Evolutionary conservation across 108 stramenopile species (phyloP), one percentile per base, ranked within the genome.

Genomic region (Skeletonema menzelii): DNA sequence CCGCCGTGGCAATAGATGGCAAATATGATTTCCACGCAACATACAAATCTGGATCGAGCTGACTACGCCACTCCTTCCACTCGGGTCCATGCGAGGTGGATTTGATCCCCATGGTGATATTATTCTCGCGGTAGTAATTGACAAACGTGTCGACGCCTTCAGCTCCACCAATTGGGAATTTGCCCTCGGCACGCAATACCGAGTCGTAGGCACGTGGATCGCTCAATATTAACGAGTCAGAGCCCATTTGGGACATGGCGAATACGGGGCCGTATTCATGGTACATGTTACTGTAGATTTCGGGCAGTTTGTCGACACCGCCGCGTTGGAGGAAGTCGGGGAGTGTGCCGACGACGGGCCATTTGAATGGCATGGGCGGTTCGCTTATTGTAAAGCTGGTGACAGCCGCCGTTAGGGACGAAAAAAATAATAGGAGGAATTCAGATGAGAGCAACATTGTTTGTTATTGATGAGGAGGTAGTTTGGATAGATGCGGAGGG

Each of bases 211-310:
- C 31, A 5, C n/a, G 10, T 4, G 73, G 73, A 60, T 75, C 73
- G 20, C 56, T 27, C 0, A 75, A 1, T 0, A 75, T 10, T 3
- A 75, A n/a, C 12, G 58, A 14, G 17, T 75, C 59, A 2, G 17
- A 5, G 4, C 59, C 59, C 20, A 67, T 27, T 6, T 65, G 15
- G 4, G 73, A 75, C 44, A 67, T 38, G 38, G 34, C 31, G 31
- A 56, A 67, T n/a, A 67, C 31, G 44, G 46, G 11, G 28, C 73
- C 73, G 37, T 58, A 75, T 20, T 75, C 73, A 7, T 22, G 2
- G 34, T 75, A 75, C 73, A 75, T 75, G 59, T 53, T 40, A 5
- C 58, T 10, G 32, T 75, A 65, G 24, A 75, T 60, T 66, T 75
- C 53, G 4, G 73, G 59, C 0, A 75, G 42, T 26, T 37, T 58